phyloP scores from a whole-genome alignment of 2,329 filamentous ascomycete genomes.

The Diaporthe sp. region DNA sequence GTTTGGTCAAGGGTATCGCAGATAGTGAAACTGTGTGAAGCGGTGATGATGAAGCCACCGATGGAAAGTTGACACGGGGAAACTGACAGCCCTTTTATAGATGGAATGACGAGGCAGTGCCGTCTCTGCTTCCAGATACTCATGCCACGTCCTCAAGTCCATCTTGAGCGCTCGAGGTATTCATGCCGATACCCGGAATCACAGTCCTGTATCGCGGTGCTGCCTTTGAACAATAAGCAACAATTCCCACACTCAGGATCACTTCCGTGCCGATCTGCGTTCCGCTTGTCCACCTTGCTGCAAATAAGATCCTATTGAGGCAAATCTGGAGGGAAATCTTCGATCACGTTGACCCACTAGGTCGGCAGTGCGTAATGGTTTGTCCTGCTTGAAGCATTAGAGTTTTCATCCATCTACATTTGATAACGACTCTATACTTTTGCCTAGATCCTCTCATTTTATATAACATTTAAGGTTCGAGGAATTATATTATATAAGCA shows the following conservation, averaged over 20 bases:
- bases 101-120: not conserved
- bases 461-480: not conserved
- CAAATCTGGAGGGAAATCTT: not conserved
- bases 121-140: not conserved
- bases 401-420: not conserved
- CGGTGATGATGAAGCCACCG: not conserved
- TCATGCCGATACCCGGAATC: slow-evolving; percentile 3
- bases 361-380: not conserved
- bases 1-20: not conserved
- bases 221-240: not conserved
- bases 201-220: too few relatives aligned
- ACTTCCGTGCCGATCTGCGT: not conserved
- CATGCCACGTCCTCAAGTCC: too few relatives aligned
- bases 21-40: not conserved
- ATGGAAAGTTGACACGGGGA: not conserved
- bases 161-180: not conserved
- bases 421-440: not conserved
- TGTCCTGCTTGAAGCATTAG: not conserved
- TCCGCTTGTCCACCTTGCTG: not conserved
- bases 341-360: not conserved
- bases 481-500: too few relatives aligned
- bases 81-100: not conserved
- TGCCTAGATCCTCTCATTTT: not conserved
- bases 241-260: not conserved
- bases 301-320: not conserved